Percentiles rank a stretch among this genome's conserved stretches.
Conservation (phyloP, 495 filamentous ascomycete genomes). For the Podospora fimiseda region DNA sequence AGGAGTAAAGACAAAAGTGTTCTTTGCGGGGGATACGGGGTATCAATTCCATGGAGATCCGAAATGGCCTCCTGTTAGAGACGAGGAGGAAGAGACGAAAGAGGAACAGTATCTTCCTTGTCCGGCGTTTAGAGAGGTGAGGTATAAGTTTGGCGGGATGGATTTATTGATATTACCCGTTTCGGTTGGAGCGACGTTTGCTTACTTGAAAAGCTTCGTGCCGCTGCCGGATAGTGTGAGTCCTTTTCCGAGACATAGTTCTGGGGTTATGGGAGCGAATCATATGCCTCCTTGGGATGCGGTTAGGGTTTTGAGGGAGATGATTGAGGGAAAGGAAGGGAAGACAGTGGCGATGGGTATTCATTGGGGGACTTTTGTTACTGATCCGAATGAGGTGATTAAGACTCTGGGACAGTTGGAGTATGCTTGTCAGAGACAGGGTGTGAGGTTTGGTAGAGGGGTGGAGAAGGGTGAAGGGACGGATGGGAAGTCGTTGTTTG, state of each 20-base stretch:
- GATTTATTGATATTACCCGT: constrained; percentile 24
- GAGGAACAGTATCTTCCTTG: constrained; percentile 18
- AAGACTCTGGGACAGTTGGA: constrained; percentile 26
- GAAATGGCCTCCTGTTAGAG: constrained; percentile 19
- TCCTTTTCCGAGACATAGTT: constrained; percentile 22
- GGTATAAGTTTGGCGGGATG: constrained; percentile 16
- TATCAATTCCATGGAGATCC: constrained; percentile 26
- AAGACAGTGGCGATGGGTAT: constrained; percentile 24
- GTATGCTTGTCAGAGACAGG: constrained; percentile 25
- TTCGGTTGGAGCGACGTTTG: constrained; percentile 23
- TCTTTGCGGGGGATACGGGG: constrained; percentile 29
- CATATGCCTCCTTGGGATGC: constrained; percentile 34
- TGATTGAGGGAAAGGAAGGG: constrained; percentile 8
- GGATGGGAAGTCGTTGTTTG: constrained; percentile 1
- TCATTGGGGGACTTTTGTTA: constrained; percentile 32
- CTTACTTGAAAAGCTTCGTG: constrained; percentile 24
- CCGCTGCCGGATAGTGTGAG: constrained; percentile 22
- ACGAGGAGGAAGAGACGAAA: background rate
- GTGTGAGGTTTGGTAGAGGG: constrained; percentile 18
- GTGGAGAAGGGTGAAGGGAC: background rate
- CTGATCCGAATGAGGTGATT: constrained; percentile 22
- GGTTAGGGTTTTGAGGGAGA: constrained; percentile 22
- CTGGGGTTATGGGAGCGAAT: constrained; percentile 19
- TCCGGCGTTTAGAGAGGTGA: constrained; percentile 23
- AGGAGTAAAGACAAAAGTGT: constrained; percentile 13